These are phyloP conservation scores for Chalciporus sp. DNA, from an alignment of 1,284 basidiomycete species.

Conservation along the genomic window DNA sequence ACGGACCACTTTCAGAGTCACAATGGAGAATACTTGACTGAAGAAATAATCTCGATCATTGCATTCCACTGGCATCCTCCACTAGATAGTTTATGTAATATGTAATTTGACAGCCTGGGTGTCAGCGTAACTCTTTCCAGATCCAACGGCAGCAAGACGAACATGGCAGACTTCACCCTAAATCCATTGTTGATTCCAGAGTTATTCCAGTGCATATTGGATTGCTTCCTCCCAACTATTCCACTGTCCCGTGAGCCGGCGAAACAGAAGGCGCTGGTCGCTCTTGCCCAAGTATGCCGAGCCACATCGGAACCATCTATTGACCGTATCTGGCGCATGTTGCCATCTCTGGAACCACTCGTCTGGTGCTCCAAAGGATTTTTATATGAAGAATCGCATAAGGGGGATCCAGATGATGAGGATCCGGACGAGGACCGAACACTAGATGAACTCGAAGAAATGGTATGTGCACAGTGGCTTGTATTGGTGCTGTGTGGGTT, in stretches of 20 bases:
- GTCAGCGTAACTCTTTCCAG: no score
- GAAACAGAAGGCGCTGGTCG: background rate
- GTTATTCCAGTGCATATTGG: slow-evolving; percentile 12
- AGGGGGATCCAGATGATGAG: no score
- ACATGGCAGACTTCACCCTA: no score
- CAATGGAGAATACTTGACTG: no score
- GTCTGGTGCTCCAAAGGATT: slow-evolving; percentile 12
- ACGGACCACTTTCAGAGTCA: no score
- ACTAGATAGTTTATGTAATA: no score
- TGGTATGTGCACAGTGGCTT: slow-evolving; percentile 3
- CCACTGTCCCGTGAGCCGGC: background rate
- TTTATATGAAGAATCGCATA: background rate
- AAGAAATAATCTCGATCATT: no score
- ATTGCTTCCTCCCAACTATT: slow-evolving; percentile 3
- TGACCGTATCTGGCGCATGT: slow-evolving; percentile 15
- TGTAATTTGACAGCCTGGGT: no score
- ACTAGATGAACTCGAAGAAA: background rate
- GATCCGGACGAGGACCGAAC: no score
- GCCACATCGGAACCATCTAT: slow-evolving; percentile 13
- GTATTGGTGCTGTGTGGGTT: no score
- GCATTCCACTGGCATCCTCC: no score
- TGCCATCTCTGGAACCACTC: slow-evolving; percentile 17
- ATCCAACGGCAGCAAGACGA: no score
- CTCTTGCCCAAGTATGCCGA: slow-evolving; percentile 2
- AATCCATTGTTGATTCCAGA: slow-evolving; percentile 11